phyloP scores from a whole-genome alignment of 176 grass and related monocot species.

The Oryza australiensis region DNA sequence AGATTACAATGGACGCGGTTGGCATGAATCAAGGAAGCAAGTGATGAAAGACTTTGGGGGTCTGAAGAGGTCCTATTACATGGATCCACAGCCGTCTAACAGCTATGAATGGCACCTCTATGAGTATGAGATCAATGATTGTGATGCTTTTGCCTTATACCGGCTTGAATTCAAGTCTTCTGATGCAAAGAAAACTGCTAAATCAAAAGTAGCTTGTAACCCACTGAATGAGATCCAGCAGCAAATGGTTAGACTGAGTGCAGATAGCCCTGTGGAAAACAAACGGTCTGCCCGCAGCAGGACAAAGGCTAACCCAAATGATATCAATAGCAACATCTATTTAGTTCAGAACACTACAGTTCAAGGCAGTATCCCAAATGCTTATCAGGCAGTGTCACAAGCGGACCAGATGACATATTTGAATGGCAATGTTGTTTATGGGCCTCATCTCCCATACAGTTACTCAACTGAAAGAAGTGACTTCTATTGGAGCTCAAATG shows the following conservation, averaged over 20 bases:
- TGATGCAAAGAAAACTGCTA: constrained; percentile 80
- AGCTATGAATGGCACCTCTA: constrained; percentile 90
- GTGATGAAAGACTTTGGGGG: constrained; percentile 75
- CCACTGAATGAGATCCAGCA: constrained; percentile 66
- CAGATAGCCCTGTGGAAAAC: constrained; percentile 57
- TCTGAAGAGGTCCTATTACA: constrained; percentile 91
- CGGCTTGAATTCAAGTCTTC: constrained; percentile 83
- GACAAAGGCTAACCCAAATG: constrained; percentile 48
- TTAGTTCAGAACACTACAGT: constrained; percentile 43
- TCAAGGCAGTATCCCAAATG: constrained; percentile 49
- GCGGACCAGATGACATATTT: constrained; percentile 67
- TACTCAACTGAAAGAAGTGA: constrained; percentile 58
- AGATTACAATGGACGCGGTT: constrained; percentile 73
- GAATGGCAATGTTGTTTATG: constrained; percentile 69
- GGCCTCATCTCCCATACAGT: constrained; percentile 67
- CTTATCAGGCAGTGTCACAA: constrained; percentile 48
- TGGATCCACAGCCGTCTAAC: constrained; percentile 83
- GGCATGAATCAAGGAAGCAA: constrained; percentile 85
- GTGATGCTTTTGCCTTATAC: constrained; percentile 76
- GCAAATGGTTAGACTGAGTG: constrained; percentile 66
- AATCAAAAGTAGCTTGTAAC: constrained; percentile 50
- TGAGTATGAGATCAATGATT: constrained; percentile 90
- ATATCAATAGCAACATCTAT: constrained; percentile 41
- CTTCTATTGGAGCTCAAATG: constrained; percentile 60
- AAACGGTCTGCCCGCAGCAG: constrained; percentile 45